Evolutionary conservation across 2,329 filamentous ascomycete genomes (phyloP).

Genomic region (Exutisphaerella laricina): DNA sequence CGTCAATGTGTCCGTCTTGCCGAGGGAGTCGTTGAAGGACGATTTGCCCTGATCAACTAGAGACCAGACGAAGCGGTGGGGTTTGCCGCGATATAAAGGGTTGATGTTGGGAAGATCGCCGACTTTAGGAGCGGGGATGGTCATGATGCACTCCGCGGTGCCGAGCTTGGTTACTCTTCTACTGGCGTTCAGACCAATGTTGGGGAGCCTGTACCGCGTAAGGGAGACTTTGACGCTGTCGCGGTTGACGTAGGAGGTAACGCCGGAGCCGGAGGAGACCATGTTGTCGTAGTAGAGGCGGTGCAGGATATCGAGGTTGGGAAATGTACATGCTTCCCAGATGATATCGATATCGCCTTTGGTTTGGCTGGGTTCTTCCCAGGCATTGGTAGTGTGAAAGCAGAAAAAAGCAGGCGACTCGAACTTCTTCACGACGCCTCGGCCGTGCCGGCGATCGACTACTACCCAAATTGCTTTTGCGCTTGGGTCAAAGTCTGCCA

Average conservation of each 20-base stretch:
- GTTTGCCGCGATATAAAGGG: constrained; percentile 47
- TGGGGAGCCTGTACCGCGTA: constrained; percentile 8
- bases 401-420: constrained; percentile 65
- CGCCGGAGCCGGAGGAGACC: constrained; percentile 47
- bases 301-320: constrained; percentile 59
- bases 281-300: constrained; percentile 66
- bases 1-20: constrained; percentile 59
- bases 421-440: constrained; percentile 64
- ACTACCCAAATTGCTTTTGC: constrained; percentile 65
- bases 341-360: constrained; percentile 50
- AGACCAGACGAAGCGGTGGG: constrained; percentile 58
- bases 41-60: constrained; percentile 53
- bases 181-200: constrained; percentile 1
- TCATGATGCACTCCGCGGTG: constrained; percentile 42
- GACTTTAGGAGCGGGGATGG: constrained; percentile 1
- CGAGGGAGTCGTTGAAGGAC: constrained; percentile 57
- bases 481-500: constrained; percentile 56
- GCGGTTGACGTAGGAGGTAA: background rate
- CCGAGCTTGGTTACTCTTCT: background rate
- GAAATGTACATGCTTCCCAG: constrained; percentile 61
- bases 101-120: constrained; percentile 66
- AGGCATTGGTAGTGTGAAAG: constrained; percentile 76
- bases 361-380: constrained; percentile 50
- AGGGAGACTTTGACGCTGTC: constrained; percentile 3
- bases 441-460: constrained; percentile 57